phyloP scores from a whole-genome alignment of 108 stramenopile genomes.

The Nitzschia sp. region DNA sequence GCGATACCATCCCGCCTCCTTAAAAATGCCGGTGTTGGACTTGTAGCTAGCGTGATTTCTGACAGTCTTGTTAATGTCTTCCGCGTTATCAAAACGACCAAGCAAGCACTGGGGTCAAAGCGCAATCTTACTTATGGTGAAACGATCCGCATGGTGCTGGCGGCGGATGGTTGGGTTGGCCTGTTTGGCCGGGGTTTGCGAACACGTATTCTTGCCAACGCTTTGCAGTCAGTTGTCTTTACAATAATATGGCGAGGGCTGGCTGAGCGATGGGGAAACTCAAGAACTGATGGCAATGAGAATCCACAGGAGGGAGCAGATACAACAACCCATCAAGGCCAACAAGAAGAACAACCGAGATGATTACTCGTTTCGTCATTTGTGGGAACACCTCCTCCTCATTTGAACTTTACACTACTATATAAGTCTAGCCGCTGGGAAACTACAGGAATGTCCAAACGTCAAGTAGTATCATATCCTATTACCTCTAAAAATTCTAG shows the following conservation, averaged over 20 bases:
- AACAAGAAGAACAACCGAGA: no score
- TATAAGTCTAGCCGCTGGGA: no score
- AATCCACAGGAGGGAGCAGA: neutral
- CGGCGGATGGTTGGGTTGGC: slow-evolving; percentile 86
- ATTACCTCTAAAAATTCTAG: no score
- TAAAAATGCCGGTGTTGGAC: slow-evolving; percentile 74
- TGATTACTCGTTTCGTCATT: no score
- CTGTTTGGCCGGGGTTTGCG: slow-evolving; percentile 78
- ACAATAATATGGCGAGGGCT: slow-evolving; percentile 84
- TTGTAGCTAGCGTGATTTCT: slow-evolving; percentile 69
- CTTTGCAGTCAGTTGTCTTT: slow-evolving; percentile 77
- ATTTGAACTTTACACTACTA: no score
- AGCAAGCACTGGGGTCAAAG: slow-evolving; percentile 75
- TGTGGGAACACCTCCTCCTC: no score
- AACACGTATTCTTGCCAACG: slow-evolving; percentile 82
- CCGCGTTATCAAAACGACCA: slow-evolving; percentile 88
- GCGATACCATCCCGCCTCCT: slow-evolving; percentile 43
- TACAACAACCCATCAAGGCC: neutral
- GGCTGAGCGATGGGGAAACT: slow-evolving; percentile 45
- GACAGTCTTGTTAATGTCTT: slow-evolving; percentile 81
- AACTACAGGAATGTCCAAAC: no score
- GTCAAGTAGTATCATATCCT: no score
- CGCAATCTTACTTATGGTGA: slow-evolving; percentile 62
- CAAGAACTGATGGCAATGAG: no score
- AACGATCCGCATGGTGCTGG: slow-evolving; percentile 71